These are phyloP conservation scores for Blastomyces gilchristii DNA, from an alignment of 2,329 filamentous ascomycete species.

Conservation along the genomic window DNA sequence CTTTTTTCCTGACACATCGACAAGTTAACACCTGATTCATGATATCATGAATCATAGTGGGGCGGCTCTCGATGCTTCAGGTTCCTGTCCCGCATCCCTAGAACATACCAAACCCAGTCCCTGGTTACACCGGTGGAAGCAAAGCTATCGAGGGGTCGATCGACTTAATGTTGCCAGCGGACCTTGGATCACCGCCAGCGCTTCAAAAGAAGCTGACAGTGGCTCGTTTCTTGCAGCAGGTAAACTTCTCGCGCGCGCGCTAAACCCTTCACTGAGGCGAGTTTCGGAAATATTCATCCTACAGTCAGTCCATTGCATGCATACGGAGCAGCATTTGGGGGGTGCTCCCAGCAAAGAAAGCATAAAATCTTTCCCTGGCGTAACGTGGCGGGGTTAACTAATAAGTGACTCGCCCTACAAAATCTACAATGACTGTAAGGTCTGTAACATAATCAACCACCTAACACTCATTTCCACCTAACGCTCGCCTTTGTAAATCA, in stretches of 20 bases:
- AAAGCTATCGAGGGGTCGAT: background rate
- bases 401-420: no score
- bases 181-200: background rate
- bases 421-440: no score
- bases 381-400: no score
- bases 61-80: background rate
- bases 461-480: no score
- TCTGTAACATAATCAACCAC: no score
- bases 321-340: no score
- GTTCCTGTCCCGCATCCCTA: no score
- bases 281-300: background rate
- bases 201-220: background rate
- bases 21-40: background rate
- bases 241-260: background rate
- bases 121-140: background rate
- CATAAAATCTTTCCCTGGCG: no score
- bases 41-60: background rate
- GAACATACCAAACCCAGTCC: background rate
- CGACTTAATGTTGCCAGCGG: no score
- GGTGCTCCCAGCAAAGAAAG: no score
- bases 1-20: no score
- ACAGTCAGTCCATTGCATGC: background rate
- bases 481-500: no score
- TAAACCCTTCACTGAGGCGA: background rate
- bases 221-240: background rate